Base-by-base conservation (phyloP, 164 flowering plant species). In the Liquidambar formosana region DNA sequence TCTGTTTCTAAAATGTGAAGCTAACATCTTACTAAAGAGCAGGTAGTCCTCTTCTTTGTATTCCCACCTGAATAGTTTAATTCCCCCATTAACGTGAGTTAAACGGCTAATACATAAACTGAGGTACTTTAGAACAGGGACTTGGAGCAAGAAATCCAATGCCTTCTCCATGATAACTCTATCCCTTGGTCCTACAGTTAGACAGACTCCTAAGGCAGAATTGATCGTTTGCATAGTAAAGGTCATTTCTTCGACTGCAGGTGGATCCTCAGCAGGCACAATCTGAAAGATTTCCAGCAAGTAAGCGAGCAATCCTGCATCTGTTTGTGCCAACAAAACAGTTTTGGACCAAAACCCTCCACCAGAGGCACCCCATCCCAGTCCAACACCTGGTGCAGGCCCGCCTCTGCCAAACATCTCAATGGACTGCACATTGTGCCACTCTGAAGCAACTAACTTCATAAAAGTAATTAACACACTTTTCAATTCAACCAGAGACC, bases 361-460 rank as follows among this genome's bases (percentile, higher is more conserved):
- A 65, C 90, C 86, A 79, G 83, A 66, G 18, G 88, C 88, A 70
- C 99, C 99, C 98, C 98, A 95, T 45, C 99, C 99, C 21, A 84
- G 46, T 62, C 97, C 99, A 64, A 90, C 80, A 43, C 99, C 99
- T 26, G 98, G 99, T 70, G 97, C 88, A 46, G 93, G 97, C 9
- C 99, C 99, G n/a, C 98, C 98, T 81, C 99, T 80, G 57, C 96
- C 90, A 79, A 85, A 91, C 16, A 65, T 79, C 78, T 91, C 97
- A 81, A 85, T 68, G 1, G 82, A 78, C 65, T 80, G 90, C 69
- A 85, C 68, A 45, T 19, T 19, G 8, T 74, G 72, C 89, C 93
- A 87, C 64, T 75, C 85, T 25, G 80, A 83, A 73, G 77, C 43
- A 59, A 84, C 72, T 58, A 76, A 75, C 22, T 77, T 65, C 80